phyloP scores from a whole-genome alignment of 2,329 filamentous ascomycete species.

The Juglanconis sp. region DNA sequence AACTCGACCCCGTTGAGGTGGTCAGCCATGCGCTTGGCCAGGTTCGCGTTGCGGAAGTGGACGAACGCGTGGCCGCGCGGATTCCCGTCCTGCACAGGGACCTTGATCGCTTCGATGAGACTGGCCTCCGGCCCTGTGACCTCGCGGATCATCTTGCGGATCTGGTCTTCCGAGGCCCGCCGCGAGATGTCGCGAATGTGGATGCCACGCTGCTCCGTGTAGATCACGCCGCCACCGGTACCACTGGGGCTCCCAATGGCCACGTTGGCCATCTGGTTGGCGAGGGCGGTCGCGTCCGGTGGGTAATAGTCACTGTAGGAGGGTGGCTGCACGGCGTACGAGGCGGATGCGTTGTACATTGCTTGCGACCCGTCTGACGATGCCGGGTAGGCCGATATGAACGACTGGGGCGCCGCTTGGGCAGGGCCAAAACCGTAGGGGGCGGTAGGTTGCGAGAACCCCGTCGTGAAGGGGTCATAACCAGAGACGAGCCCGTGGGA shows the following conservation, averaged over 20 bases:
- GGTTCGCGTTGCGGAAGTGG: slow-evolving; percentile 13
- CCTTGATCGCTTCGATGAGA: slow-evolving; percentile 9
- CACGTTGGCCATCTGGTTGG: slow-evolving; percentile 7
- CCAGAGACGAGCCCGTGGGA: neutral
- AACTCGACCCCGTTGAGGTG: slow-evolving; percentile 15
- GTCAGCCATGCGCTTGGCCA: slow-evolving; percentile 10
- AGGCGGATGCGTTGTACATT: slow-evolving; percentile 3
- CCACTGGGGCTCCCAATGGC: neutral
- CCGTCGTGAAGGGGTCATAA: neutral
- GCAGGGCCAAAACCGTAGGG: slow-evolving; percentile 5
- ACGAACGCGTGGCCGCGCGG: slow-evolving; percentile 12
- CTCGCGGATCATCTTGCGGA: slow-evolving; percentile 16
- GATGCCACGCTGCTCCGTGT: slow-evolving; percentile 19
- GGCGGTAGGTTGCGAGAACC: neutral
- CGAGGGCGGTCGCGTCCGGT: neutral
- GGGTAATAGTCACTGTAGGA: slow-evolving; percentile 9
- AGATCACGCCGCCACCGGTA: slow-evolving; percentile 5
- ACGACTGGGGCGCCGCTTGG: neutral
- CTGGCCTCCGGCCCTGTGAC: slow-evolving; percentile 10
- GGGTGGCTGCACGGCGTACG: slow-evolving; percentile 15
- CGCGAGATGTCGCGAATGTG: slow-evolving; percentile 16
- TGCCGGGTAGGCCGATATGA: neutral
- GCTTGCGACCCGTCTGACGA: slow-evolving; percentile 1
- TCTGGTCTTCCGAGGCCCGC: slow-evolving; percentile 12
- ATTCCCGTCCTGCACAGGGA: slow-evolving; percentile 13